Evolutionary conservation across 2,329 filamentous ascomycete genomes (phyloP).

Genomic region (Apiospora marii): DNA sequence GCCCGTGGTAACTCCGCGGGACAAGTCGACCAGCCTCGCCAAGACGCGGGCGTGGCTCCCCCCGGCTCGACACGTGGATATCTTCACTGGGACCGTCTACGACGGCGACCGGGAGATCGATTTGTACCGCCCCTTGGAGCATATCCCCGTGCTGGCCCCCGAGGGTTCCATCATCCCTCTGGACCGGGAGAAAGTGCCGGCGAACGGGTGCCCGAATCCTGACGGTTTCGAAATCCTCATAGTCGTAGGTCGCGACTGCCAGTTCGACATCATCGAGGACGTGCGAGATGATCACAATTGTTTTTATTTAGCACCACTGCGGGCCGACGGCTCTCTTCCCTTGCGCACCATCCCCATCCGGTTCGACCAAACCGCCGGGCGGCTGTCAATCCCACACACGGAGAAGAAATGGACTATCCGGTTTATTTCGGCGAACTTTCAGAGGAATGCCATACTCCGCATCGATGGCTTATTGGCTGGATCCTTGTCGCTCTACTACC

Average conservation of each 20-base stretch:
- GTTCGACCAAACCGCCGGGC: not conserved
- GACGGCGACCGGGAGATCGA: not conserved
- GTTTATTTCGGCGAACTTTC: not conserved
- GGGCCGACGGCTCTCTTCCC: not conserved
- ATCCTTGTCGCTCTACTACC: not conserved
- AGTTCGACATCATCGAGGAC: not conserved
- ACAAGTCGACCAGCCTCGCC: not conserved
- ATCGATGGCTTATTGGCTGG: not conserved
- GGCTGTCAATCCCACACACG: not conserved
- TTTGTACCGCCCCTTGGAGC: not conserved
- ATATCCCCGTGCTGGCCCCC: not conserved
- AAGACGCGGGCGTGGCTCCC: not conserved
- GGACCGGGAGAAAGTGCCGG: not conserved
- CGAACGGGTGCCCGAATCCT: not conserved
- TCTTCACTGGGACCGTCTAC: not conserved
- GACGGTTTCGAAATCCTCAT: not conserved
- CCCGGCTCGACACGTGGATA: not conserved
- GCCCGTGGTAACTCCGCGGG: not conserved
- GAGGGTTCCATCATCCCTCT: not conserved
- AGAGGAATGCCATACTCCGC: not conserved
- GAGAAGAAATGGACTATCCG: not conserved
- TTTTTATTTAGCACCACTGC: not conserved
- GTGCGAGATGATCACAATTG: not conserved
- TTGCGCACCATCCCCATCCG: not conserved
- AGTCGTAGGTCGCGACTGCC: not conserved